Conservation (phyloP, 2,329 filamentous ascomycete genomes). For the Alternaria brassicicola region DNA sequence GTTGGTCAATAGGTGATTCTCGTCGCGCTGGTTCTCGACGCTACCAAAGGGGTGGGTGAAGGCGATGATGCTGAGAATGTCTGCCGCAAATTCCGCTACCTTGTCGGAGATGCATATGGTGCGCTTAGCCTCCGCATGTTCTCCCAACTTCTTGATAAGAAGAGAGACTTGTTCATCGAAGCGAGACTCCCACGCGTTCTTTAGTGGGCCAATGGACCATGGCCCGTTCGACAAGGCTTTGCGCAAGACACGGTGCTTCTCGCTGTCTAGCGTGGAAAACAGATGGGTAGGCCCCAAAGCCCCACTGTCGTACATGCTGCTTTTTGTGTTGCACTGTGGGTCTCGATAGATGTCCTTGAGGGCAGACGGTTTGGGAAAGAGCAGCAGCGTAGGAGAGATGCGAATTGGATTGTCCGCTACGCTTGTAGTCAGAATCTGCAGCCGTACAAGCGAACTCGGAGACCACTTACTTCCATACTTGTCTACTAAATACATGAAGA, state of each 20-base stretch:
- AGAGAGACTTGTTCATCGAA: conserved; percentile 47
- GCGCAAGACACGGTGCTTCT: conserved; percentile 44
- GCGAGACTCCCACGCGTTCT: conserved; percentile 48
- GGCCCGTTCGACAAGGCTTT: conserved; percentile 48
- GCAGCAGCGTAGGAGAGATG: conserved; percentile 47
- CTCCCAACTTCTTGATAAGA: conserved; percentile 43
- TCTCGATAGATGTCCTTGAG: conserved; percentile 52
- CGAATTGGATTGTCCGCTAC: conserved; percentile 45
- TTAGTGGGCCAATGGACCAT: conserved; percentile 50
- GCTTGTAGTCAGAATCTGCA: conserved; percentile 1
- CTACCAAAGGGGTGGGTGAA: conserved; percentile 50
- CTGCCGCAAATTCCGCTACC: conserved; percentile 50
- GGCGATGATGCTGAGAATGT: conserved; percentile 51
- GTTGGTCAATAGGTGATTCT: conserved; percentile 44
- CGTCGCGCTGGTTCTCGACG: conserved; percentile 49
- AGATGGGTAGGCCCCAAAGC: conserved; percentile 46
- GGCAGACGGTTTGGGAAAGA: conserved; percentile 46
- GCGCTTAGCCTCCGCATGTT: conserved; percentile 28
- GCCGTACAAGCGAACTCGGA: not conserved
- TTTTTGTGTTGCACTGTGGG: conserved; percentile 46
- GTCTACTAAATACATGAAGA: conserved; percentile 34
- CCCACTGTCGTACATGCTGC: conserved; percentile 44
- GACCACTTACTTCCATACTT: conserved; percentile 39
- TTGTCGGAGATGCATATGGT: conserved; percentile 47
- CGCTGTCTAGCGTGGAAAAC: conserved; percentile 43